Base-by-base conservation (phyloP, 163 green algal genomes). In the Volvox carteri region DNA sequence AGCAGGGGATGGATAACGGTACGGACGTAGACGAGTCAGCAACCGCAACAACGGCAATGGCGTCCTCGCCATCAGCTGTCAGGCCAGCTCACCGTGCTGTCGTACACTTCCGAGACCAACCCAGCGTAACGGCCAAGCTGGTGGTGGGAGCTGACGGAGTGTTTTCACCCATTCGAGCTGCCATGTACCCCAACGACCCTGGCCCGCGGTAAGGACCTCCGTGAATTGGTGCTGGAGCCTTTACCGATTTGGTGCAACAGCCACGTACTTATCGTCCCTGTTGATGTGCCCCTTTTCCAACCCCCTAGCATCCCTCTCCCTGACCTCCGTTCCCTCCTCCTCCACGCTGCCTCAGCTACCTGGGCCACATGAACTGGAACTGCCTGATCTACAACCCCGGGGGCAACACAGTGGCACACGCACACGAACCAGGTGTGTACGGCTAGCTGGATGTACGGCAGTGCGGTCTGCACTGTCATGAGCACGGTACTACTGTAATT, bases 351-450 rank as follows among this genome's bases (percentile, higher is more conserved):
- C n/a, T 0, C 87, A 91, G 87, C 33, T 89, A 76, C 67, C 86
- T 93, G 68, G 91, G 89, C 39, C 89, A 93, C 76, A 94, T 94
- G 91, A 94, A 92, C 68, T 94, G 89, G 89, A 94, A 94, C 68
- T 91, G 89, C 25, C n/a, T 94, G 41, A 37, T 92, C 18, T 42
- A 54, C 46, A 90, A 88, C 81, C 81, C 88, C 1, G 62, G 44
- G 12, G 74, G 80, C 30, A 75, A 77, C 44, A 67, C 46, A 0
- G 37, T 72, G 33, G 80, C 86, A n/a, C 67, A 89, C 19, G 75
- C 81, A 0, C 88, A 92, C 62, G 44, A 77, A 25, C 88, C 88
- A 25, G 88, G 81, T 75, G 50, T 33, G 80, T n/a, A n/a, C n/a
- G n/a, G n/a, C n/a, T n/a, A n/a, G n/a, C n/a, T n/a, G n/a, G n/a